Evolutionary conservation across 2,329 filamentous ascomycete genomes (phyloP), one percentile per base, ranked within the genome.

Genomic region (Botrytis fragariae): DNA sequence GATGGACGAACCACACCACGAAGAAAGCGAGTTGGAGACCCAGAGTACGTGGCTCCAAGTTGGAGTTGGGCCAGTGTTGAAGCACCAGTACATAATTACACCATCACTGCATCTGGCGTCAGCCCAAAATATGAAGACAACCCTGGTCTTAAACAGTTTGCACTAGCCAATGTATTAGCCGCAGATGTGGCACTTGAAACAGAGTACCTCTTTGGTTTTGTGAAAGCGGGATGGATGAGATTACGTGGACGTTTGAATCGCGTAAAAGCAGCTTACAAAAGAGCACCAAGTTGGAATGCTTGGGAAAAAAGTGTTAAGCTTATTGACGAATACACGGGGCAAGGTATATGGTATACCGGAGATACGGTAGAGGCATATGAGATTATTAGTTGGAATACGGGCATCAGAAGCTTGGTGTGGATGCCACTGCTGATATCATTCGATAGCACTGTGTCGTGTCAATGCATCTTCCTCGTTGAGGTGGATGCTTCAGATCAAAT

Each of bases 211-310:
- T 61, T 37, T 61, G 32, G 32, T 61, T 14, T 39, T 61, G 59
- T 61, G 9, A 61, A 61, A 61, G 59, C 59, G 22, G 59, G 59
- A 39, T 61, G 59, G 59, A 5, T 37, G 35, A 61, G 59, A 25
- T 14, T 61, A 37, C 59, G 59, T n/a, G 59, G 32, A 61, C 32
- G 59, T 61, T 61, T 61, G 10, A 61, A 39, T 61, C 59, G 59
- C 22, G 59, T 61, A 12, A 61, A 37, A 9, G 59, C 59, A 20
- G 18, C 32, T 61, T 37, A 61, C 29, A 61, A 12, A n/a, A 61
- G 29, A 35, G 59, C 59, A 61, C 59, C 59, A 20, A 61, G 59
- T 61, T 61, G 59, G 59, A 61, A 61, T 61, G 20, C 59, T 37
- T 61, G 32, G 59, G 59, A 61, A 32, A 61, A 61, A 12, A 61